Percentiles rank a stretch among this genome's conserved stretches.
phyloP scores from a whole-genome alignment of 2,329 filamentous ascomycete genomes.

The Trichoderma guizhouense region DNA sequence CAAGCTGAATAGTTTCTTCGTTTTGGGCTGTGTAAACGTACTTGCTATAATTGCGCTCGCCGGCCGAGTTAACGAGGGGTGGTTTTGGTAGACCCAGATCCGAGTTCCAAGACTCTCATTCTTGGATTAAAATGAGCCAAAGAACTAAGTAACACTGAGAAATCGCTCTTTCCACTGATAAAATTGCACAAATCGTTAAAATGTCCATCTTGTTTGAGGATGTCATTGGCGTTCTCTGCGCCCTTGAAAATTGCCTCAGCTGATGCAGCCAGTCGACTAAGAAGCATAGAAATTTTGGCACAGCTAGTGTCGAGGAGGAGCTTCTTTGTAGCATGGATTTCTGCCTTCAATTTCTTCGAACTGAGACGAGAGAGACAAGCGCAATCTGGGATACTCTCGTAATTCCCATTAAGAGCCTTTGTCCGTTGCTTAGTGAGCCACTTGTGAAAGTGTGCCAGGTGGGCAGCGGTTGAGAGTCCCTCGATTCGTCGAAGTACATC shows the following conservation, averaged over 20 bases:
- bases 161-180: not conserved
- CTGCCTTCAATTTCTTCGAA: not conserved
- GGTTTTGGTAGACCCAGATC: slow-evolving; percentile 39
- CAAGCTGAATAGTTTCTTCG: slow-evolving; percentile 23
- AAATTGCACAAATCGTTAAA: not conserved
- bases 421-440: slow-evolving; percentile 11
- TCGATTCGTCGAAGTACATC: not conserved
- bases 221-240: not conserved
- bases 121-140: slow-evolving; percentile 15
- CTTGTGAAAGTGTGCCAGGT: not conserved
- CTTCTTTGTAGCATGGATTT: not conserved
- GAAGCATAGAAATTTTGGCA: not conserved
- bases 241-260: not conserved
- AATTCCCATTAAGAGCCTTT: not conserved
- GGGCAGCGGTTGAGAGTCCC: not conserved
- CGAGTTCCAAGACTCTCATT: slow-evolving; percentile 27
- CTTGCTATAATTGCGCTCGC: slow-evolving; percentile 7
- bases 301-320: not conserved
- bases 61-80: slow-evolving; percentile 9
- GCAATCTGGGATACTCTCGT: not conserved
- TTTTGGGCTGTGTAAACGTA: slow-evolving; percentile 29
- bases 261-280: not conserved
- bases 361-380: not conserved
- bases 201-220: not conserved
- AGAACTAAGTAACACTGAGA: not conserved